phyloP scores from a whole-genome alignment of 495 filamentous ascomycete genomes.

The Penicillium canariense region DNA sequence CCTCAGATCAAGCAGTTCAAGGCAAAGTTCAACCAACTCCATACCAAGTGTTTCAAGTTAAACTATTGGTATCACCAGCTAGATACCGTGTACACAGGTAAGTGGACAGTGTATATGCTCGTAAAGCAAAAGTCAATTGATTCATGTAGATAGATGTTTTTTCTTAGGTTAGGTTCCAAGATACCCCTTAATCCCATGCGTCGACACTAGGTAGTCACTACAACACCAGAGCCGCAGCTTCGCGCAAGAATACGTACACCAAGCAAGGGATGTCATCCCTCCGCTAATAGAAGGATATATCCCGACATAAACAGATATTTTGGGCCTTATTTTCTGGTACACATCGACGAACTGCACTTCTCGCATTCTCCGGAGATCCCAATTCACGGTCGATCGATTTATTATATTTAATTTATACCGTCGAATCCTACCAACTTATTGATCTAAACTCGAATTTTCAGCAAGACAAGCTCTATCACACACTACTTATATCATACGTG shows the following conservation, averaged over 20 bases:
- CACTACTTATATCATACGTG: constrained; percentile 6
- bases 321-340: constrained; percentile 15
- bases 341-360: constrained; percentile 3
- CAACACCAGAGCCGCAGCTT: background rate
- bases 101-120: background rate
- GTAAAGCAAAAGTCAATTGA: background rate
- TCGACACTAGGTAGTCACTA: background rate
- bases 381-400: constrained; percentile 3
- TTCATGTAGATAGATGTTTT: background rate
- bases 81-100: too few species aligned
- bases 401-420: constrained; percentile 9
- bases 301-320: constrained; percentile 12
- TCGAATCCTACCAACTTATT: constrained; percentile 5
- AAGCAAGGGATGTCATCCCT: background rate
- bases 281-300: background rate
- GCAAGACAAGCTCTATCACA: constrained; percentile 21
- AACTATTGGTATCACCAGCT: background rate
- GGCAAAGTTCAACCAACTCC: background rate
- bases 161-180: background rate
- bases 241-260: background rate
- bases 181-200: background rate
- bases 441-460: constrained; percentile 9
- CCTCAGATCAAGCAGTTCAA: background rate
- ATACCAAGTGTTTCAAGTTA: constrained; percentile 3
- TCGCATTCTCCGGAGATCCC: constrained; percentile 6